Percentiles rank a stretch among this genome's conserved stretches.
phyloP scores from a whole-genome alignment of 2,329 filamentous ascomycete species.

The Fusarium sp. region DNA sequence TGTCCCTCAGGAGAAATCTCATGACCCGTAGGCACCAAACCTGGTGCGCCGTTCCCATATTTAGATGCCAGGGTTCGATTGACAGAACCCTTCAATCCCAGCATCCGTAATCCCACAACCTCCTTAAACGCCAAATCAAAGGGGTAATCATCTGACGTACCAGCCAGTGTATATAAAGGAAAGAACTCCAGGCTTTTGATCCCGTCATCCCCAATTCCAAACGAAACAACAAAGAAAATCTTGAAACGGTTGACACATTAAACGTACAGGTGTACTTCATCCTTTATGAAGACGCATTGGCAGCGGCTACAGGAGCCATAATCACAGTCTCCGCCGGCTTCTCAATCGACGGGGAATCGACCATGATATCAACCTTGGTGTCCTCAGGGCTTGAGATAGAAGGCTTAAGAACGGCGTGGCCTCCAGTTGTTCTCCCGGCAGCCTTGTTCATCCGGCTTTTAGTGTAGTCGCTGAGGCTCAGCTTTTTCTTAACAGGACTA shows the following conservation, averaged over 20 bases:
- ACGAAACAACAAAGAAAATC: slow-evolving; percentile 33
- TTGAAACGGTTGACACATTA: slow-evolving; percentile 31
- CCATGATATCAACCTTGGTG: slow-evolving; percentile 50
- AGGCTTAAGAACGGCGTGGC: slow-evolving; percentile 47
- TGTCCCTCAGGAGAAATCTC: slow-evolving; percentile 13
- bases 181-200: slow-evolving; percentile 48
- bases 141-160: slow-evolving; percentile 36
- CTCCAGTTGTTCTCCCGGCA: slow-evolving; percentile 50
- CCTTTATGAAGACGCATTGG: slow-evolving; percentile 45
- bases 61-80: slow-evolving; percentile 9
- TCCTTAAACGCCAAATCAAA: slow-evolving; percentile 43
- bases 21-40: slow-evolving; percentile 18
- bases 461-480: slow-evolving; percentile 73
- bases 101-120: slow-evolving; percentile 25
- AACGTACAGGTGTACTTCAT: slow-evolving; percentile 41
- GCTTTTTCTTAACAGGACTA: slow-evolving; percentile 73
- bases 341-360: slow-evolving; percentile 46
- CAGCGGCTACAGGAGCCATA: slow-evolving; percentile 36
- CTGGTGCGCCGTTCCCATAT: slow-evolving; percentile 23
- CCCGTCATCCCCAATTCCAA: slow-evolving; percentile 33
- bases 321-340: slow-evolving; percentile 43
- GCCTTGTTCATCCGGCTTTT: slow-evolving; percentile 68
- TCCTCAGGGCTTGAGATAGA: slow-evolving; percentile 51
- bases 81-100: slow-evolving; percentile 17
- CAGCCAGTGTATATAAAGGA: slow-evolving; percentile 43